phyloP scores from a whole-genome alignment of 2,329 filamentous ascomycete genomes.

The Botryotinia narcissicola region DNA sequence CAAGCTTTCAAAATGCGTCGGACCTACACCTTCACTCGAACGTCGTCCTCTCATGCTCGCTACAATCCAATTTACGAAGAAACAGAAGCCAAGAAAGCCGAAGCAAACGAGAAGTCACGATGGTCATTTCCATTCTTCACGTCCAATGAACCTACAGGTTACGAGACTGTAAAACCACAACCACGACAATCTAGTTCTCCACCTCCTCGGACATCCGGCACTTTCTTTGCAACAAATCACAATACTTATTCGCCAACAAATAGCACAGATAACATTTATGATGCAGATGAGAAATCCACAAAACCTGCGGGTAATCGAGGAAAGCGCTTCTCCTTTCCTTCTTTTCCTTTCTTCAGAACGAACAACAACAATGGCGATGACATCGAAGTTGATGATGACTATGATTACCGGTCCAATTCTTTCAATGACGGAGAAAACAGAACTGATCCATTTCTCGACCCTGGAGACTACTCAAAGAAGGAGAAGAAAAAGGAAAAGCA shows the following conservation, averaged over 20 bases:
- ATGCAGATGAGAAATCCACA: not conserved
- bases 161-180: not conserved
- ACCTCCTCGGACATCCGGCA: not conserved
- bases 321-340: not conserved
- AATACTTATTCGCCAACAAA: not conserved
- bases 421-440: not conserved
- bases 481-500: not conserved
- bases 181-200: not conserved
- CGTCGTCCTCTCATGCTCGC: not conserved
- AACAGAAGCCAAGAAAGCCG: not conserved
- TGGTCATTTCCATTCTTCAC: not conserved
- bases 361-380: not conserved
- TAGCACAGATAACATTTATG: not conserved
- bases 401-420: not conserved
- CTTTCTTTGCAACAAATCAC: slow-evolving; percentile 6
- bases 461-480: not conserved
- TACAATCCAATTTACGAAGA: slow-evolving; percentile 16
- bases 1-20: slow-evolving; percentile 11
- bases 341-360: not conserved
- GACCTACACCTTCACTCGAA: not conserved
- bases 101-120: not conserved
- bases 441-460: slow-evolving; percentile 2
- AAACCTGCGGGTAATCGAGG: too few relatives aligned
- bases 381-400: not conserved
- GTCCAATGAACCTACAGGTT: not conserved